phyloP scores from a whole-genome alignment of 768 basidiomycete species.

The Asterophora parasitica region DNA sequence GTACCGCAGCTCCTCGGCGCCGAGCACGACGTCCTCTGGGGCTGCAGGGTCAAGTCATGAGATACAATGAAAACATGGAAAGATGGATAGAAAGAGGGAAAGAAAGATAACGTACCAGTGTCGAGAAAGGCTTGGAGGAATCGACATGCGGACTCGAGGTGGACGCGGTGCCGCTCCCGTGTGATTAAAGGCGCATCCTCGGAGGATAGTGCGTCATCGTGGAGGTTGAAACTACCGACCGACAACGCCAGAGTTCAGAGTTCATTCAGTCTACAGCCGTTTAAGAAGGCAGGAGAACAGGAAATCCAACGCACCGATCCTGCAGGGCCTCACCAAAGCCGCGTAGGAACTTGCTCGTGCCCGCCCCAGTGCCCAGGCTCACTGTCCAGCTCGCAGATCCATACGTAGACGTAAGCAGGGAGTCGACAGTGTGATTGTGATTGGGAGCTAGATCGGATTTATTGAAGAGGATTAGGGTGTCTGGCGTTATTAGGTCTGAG shows the following conservation, averaged over 20 bases:
- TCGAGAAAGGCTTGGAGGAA: conserved; percentile 62
- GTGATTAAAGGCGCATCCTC: conserved; percentile 69
- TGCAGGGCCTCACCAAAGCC: conserved; percentile 51
- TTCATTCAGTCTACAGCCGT: no score
- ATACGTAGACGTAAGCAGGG: conserved; percentile 1
- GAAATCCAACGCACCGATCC: conserved; percentile 34
- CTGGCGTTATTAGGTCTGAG: conserved; percentile 40
- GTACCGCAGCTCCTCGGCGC: conserved; percentile 85
- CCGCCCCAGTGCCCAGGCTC: conserved; percentile 58
- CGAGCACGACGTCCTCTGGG: conserved; percentile 69
- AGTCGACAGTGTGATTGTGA: conserved; percentile 17
- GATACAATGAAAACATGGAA: not conserved
- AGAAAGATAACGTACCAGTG: conserved; percentile 17
- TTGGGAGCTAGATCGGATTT: conserved; percentile 54
- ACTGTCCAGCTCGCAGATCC: conserved; percentile 43
- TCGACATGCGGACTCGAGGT: conserved; percentile 59
- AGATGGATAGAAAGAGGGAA: no score
- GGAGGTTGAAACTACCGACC: conserved; percentile 22
- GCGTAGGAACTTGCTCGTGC: conserved; percentile 54
- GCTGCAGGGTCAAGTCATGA: conserved; percentile 29
- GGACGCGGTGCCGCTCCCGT: conserved; percentile 72
- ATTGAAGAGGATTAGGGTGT: conserved; percentile 74
- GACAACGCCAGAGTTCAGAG: no score
- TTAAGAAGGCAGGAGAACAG: not conserved
- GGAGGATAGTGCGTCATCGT: conserved; percentile 18